Conservation (phyloP, 2,329 filamentous ascomycete genomes). For the Phialocephala sp. region DNA sequence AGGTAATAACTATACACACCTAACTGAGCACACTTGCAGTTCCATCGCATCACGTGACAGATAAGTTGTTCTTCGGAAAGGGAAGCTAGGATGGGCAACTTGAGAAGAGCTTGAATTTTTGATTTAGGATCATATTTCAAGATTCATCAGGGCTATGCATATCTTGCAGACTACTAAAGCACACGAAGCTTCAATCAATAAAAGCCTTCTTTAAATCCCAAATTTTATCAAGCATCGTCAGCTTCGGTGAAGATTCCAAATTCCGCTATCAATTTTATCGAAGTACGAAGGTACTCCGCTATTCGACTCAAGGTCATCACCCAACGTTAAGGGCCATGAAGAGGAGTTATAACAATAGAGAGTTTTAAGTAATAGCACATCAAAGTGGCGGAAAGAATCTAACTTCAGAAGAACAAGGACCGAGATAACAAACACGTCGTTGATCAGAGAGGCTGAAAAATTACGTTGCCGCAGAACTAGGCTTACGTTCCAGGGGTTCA, state of each 20-base stretch:
- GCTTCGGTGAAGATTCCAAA: slow-evolving; percentile 4
- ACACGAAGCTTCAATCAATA: background rate
- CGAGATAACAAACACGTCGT: background rate
- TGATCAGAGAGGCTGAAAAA: background rate
- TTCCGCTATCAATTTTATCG: slow-evolving; percentile 16
- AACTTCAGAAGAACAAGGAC: background rate
- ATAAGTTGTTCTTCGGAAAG: no score
- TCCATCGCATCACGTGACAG: no score
- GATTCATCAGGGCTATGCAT: no score
- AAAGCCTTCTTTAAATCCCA: slow-evolving; percentile 2
- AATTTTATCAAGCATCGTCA: slow-evolving; percentile 14
- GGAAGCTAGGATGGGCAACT: no score
- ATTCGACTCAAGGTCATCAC: no score
- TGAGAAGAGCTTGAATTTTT: no score
- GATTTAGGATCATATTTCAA: no score
- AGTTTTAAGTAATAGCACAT: no score
- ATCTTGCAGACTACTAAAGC: no score
- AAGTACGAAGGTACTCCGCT: slow-evolving; percentile 11
- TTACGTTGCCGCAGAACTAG: background rate
- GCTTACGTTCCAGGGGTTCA: background rate
- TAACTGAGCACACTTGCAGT: no score
- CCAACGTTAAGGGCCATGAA: no score
- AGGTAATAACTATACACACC: background rate
- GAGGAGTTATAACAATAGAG: no score
- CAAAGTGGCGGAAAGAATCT: background rate